phyloP scores from a whole-genome alignment of 2,329 filamentous ascomycete species.

The Aspergillus bombycis region DNA sequence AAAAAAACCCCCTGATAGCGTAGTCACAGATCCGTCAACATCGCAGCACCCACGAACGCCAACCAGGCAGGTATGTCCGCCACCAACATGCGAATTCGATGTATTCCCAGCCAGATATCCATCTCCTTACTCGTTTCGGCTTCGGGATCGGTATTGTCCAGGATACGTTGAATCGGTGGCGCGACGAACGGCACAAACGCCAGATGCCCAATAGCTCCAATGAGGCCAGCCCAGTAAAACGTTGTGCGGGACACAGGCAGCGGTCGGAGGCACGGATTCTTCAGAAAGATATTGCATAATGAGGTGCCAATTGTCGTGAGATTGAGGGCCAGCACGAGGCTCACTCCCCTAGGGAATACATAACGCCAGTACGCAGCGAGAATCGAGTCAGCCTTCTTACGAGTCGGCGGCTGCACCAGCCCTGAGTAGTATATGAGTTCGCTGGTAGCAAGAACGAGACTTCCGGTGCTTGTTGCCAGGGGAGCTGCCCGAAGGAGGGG shows the following conservation, averaged over 20 bases:
- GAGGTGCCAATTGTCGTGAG: constrained; percentile 17
- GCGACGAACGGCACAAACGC: constrained; percentile 22
- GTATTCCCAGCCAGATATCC: constrained; percentile 13
- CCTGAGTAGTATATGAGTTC: neutral
- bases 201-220: constrained; percentile 18
- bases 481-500: neutral
- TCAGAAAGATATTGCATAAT: constrained; percentile 12
- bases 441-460: neutral
- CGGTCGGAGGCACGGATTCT: neutral
- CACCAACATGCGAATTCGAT: constrained; percentile 15
- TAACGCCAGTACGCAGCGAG: neutral
- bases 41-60: constrained; percentile 13
- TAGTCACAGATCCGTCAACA: neutral
- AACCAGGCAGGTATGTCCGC: constrained; percentile 16
- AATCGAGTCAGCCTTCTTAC: neutral
- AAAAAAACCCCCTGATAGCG: neutral
- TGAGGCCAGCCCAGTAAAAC: constrained; percentile 22
- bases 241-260: constrained; percentile 9
- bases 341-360: constrained; percentile 17
- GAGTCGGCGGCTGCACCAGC: neutral
- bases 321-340: constrained; percentile 17
- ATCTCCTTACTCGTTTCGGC: constrained; percentile 16
- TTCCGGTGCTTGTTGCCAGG: constrained; percentile 1
- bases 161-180: constrained; percentile 16
- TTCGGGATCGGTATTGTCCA: constrained; percentile 13